phyloP scores from a whole-genome alignment of 164 flowering plant species.

The Vitis labrusca region DNA sequence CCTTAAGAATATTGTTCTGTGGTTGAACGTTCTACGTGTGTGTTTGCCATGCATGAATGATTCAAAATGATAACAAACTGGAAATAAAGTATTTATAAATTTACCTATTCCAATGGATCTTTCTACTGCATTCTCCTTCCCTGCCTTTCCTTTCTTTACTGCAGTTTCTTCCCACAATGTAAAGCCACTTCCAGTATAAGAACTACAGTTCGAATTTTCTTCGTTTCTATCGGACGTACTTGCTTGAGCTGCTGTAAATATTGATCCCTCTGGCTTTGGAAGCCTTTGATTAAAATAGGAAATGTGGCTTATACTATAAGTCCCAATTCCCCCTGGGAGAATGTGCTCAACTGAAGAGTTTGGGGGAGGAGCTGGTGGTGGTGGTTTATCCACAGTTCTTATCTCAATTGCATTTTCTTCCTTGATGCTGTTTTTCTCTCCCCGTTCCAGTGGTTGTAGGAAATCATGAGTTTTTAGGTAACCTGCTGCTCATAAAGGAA shows the following conservation, averaged over 20 bases:
- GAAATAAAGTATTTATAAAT: background rate
- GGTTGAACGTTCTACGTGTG: background rate
- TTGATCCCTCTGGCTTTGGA: constrained; percentile 59
- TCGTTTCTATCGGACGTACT: constrained; percentile 52
- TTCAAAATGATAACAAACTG: background rate
- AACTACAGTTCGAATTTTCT: constrained; percentile 59
- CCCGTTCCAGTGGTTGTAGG: constrained; percentile 69
- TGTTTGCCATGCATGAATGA: background rate
- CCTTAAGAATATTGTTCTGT: background rate
- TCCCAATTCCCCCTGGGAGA: constrained; percentile 93
- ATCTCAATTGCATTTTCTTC: constrained; percentile 43
- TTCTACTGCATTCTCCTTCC: constrained; percentile 58
- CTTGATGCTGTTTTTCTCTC: constrained; percentile 37
- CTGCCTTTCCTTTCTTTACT: constrained; percentile 55
- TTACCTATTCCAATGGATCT: constrained; percentile 52
- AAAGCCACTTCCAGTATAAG: constrained; percentile 69
- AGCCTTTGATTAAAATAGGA: constrained; percentile 45
- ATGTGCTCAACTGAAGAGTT: constrained; percentile 58
- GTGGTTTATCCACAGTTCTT: constrained; percentile 36
- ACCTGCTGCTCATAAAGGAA: constrained; percentile 35
- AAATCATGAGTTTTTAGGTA: constrained; percentile 80
- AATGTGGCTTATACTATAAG: constrained; percentile 80
- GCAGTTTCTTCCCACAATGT: constrained; percentile 83
- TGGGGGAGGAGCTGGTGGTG: constrained; percentile 38
- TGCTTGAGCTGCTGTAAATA: constrained; percentile 33